Evolutionary conservation across 257 asterid genomes (phyloP).

Genomic region (Solanum ahanhuiri): DNA sequence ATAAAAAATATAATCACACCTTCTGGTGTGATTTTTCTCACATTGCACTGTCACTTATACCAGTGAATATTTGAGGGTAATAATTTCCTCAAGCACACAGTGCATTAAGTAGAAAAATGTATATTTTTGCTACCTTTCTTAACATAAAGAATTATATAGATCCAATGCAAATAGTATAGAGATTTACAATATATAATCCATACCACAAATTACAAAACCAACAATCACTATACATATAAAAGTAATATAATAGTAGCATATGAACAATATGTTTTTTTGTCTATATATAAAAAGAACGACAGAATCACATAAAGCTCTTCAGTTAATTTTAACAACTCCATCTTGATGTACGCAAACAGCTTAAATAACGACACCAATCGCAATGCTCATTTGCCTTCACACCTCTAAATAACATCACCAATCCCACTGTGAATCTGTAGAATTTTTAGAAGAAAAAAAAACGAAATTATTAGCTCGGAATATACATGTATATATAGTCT

Average conservation of each 20-base stretch:
- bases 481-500: neutral
- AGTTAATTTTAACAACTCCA: conserved; percentile 60
- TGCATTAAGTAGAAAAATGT: too few relatives aligned
- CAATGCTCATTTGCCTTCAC: conserved; percentile 62
- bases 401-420: conserved; percentile 69
- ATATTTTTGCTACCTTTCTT: neutral
- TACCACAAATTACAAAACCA: neutral
- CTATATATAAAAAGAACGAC: neutral
- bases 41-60: neutral
- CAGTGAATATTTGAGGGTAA: too few relatives aligned
- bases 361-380: conserved; percentile 81
- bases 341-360: conserved; percentile 82
- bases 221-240: conserved; percentile 8
- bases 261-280: neutral
- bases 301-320: neutral
- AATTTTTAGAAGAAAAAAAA: neutral
- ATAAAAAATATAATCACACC: neutral
- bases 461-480: neutral
- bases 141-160: neutral
- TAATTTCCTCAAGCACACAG: too few relatives aligned
- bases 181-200: neutral
- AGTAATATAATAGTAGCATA: neutral
- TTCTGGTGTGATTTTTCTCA: neutral
- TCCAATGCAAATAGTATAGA: neutral
- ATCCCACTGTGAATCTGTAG: conserved; percentile 53